Conservation (phyloP, 2,329 filamentous ascomycete species). For the Myrmaecium sp. region DNA sequence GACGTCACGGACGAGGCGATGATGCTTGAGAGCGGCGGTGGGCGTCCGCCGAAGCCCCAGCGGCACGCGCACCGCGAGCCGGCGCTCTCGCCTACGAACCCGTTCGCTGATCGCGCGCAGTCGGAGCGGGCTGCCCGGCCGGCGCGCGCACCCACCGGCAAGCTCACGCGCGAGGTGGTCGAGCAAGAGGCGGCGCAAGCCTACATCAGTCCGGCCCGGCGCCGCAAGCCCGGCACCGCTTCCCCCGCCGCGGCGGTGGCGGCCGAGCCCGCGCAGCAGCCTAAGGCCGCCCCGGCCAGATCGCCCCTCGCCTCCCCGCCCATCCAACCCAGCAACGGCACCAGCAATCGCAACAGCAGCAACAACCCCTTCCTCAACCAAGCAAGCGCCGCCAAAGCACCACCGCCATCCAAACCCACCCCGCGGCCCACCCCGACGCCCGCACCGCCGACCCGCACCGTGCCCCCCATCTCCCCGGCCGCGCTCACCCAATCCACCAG, state of each 20-base stretch:
- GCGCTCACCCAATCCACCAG: constrained; percentile 60
- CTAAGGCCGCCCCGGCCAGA: constrained; percentile 34
- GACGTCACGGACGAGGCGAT: constrained; percentile 42
- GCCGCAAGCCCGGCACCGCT: constrained; percentile 51
- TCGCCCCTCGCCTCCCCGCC: constrained; percentile 34
- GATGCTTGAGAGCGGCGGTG: constrained; percentile 54
- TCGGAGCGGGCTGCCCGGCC: constrained; percentile 16
- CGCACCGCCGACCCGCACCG: constrained; percentile 22
- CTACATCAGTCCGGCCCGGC: constrained; percentile 73
- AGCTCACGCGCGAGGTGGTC: constrained; percentile 53
- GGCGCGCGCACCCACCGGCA: constrained; percentile 32
- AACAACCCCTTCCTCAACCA: constrained; percentile 26
- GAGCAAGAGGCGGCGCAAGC: constrained; percentile 70
- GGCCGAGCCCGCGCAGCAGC: constrained; percentile 19
- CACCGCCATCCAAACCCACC: constrained; percentile 12
- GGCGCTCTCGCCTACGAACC: too few species aligned
- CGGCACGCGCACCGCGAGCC: too few species aligned
- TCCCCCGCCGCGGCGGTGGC: too few species aligned
- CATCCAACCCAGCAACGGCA: constrained; percentile 8
- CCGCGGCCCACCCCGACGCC: constrained; percentile 11
- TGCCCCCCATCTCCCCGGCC: constrained; percentile 49
- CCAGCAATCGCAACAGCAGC: constrained; percentile 19
- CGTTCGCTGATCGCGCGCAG: too few species aligned
- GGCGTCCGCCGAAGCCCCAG: constrained; percentile 36
- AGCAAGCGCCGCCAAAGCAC: too few species aligned